Conservation (phyloP, 2,329 filamentous ascomycete species). For the Aspergillus fumigatus region DNA sequence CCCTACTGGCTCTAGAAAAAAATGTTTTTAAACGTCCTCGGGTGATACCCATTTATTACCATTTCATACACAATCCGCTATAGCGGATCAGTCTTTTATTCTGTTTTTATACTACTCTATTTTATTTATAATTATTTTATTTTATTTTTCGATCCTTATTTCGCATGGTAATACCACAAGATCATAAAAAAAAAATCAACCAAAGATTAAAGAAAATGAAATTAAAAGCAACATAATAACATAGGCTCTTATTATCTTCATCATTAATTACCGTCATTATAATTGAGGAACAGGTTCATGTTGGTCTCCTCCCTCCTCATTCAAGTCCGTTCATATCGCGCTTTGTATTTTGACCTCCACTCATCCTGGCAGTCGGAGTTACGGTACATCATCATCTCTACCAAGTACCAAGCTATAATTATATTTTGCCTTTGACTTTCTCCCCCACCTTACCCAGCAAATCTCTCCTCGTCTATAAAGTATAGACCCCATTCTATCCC, state of each 20-base stretch:
- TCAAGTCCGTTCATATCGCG: slow-evolving; percentile 5
- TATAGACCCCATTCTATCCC: slow-evolving; percentile 11
- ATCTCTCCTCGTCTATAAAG: slow-evolving; percentile 17
- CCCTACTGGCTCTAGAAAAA: slow-evolving; percentile 12
- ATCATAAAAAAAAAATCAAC: background rate
- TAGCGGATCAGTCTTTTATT: background rate
- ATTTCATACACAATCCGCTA: background rate
- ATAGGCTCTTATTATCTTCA: background rate
- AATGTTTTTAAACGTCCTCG: background rate
- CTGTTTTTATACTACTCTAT: no score
- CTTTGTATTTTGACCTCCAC: slow-evolving; percentile 4
- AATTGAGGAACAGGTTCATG: slow-evolving; percentile 6
- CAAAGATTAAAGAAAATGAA: background rate
- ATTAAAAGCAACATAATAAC: background rate
- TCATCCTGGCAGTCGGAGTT: slow-evolving; percentile 8
- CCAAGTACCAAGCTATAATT: slow-evolving; percentile 15
- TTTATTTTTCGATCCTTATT: background rate
- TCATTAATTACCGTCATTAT: slow-evolving; percentile 1
- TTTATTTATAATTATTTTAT: no score
- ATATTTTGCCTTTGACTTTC: slow-evolving; percentile 1
- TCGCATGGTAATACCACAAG: background rate
- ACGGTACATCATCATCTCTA: background rate
- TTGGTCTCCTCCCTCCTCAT: slow-evolving; percentile 2
- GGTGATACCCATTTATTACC: background rate
- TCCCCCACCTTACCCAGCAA: slow-evolving; percentile 14